phyloP scores from a whole-genome alignment of 345 rosid genomes.

The Eucalyptus pauciflora region DNA sequence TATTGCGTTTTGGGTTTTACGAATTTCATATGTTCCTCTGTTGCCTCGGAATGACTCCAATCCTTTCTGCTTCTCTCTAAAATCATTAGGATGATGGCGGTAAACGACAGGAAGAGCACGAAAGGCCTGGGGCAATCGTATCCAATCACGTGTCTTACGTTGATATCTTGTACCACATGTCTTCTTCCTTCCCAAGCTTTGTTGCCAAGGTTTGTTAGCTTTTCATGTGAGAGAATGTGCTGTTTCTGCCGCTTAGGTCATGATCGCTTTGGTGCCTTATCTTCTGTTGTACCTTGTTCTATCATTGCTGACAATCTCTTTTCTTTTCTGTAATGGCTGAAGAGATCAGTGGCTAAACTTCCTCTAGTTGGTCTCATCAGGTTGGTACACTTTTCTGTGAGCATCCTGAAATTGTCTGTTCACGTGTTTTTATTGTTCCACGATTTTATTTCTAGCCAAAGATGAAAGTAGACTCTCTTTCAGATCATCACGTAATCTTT shows the following conservation, averaged over 20 bases:
- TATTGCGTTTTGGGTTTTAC: neutral
- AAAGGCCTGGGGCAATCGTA: conserved; percentile 74
- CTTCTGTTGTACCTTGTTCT: neutral
- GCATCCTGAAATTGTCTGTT: neutral
- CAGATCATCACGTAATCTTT: neutral
- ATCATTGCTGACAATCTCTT: conserved; percentile 7
- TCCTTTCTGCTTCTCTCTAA: neutral
- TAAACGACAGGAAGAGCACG: conserved; percentile 31
- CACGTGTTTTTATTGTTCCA: neutral
- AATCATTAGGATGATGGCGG: conserved; percentile 19
- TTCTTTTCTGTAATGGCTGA: conserved; percentile 25
- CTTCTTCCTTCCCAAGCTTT: conserved; percentile 89
- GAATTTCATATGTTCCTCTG: neutral
- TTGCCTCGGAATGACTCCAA: neutral
- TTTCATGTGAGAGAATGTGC: neutral
- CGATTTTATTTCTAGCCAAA: neutral
- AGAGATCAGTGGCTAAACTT: conserved; percentile 98
- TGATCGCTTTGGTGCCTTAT: neutral
- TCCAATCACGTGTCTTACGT: conserved; percentile 87
- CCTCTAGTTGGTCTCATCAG: conserved; percentile 96
- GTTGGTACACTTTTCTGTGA: conserved; percentile 11
- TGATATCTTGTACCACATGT: conserved; percentile 95
- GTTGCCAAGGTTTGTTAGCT: conserved; percentile 86
- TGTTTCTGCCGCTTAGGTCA: neutral
- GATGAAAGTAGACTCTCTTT: neutral